Evolutionary conservation across 1,284 basidiomycete species (phyloP).

Genomic region (Cerrena zonata): DNA sequence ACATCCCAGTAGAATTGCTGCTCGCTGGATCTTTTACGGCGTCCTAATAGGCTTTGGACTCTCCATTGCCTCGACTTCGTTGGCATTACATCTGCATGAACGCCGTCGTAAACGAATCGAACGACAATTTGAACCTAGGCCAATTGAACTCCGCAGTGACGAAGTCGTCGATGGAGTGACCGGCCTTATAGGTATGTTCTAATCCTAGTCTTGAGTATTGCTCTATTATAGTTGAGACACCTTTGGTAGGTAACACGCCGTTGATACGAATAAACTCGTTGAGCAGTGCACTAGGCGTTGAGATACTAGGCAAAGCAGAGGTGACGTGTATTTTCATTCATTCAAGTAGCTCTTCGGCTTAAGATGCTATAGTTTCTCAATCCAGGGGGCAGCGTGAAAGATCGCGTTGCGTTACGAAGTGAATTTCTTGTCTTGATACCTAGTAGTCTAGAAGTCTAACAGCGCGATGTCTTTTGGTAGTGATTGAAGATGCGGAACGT

Average conservation of each 20-base stretch:
- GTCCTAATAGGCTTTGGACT: conserved; percentile 66
- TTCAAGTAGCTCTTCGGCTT: not conserved
- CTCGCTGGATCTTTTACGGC: conserved; percentile 55
- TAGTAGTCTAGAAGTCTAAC: not conserved
- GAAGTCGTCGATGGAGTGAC: conserved; percentile 71
- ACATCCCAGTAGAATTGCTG: conserved; percentile 12
- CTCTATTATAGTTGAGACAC: not conserved
- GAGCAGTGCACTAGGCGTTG: conserved; percentile 85
- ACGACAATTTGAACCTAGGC: conserved; percentile 44
- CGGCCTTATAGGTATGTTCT: conserved; percentile 71
- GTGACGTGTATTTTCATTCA: conserved; percentile 33
- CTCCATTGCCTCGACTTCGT: conserved; percentile 58
- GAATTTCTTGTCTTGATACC: conserved; percentile 16
- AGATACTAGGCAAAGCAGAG: conserved; percentile 95
- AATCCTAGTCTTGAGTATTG: not conserved
- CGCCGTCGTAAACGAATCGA: conserved; percentile 36
- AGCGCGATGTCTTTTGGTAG: conserved; percentile 34
- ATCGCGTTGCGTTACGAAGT: conserved; percentile 90
- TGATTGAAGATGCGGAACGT: conserved; percentile 89
- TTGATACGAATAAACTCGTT: conserved; percentile 87
- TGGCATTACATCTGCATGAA: conserved; percentile 45
- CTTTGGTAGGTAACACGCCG: conserved; percentile 79
- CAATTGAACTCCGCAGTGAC: conserved; percentile 72
- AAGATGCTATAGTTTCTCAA: conserved; percentile 70
- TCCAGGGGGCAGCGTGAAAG: conserved; percentile 96